Evolutionary conservation across 495 filamentous ascomycete genomes (phyloP), one percentile per base, ranked within the genome.

Genomic region (Trichoderma parareesei): DNA sequence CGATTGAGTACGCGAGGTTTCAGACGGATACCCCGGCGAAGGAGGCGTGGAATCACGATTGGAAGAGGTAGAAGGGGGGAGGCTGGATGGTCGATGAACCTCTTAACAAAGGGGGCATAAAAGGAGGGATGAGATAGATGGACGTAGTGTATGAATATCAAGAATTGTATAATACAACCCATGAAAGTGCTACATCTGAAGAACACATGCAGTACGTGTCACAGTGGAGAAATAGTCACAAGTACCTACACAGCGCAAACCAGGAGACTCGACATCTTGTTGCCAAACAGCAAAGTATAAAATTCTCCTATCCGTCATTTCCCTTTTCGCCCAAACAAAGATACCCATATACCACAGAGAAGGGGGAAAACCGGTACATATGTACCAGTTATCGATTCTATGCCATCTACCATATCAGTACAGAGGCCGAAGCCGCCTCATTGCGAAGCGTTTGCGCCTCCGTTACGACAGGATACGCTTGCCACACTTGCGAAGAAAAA

Each of bases 1-100:
- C 93, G 67, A 89, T 96, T 72, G 92, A 96, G 81, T 95, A 95
- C 82, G 89, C 89, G 44, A 81, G 91, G 70, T 72, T 84, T 69
- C 91, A 95, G 84, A 90, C 86, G 43, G 91, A 96, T 67, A 88
- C 82, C 66, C 91, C 91, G 62, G 71, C 79, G 14, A 78, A 79
- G 67, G 83, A 87, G 69, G 85, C 89, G 65, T 94, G 90, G 90
- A 91, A 96, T 76, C 84, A 92, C 76, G 82, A 73, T 9, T 89
- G 87, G 87, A 87, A 73, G 74, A 65, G 69, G 63, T 76, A 64
- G 70, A 61, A 41, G 69, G 60, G 43, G 53, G 42, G 16, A 8
- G 4, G 35, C 2, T 35, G 9, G 53, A 16, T 11, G 9, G 18
- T 4, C 43, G 48, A 8, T 46, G 48, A 60, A 53, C 43, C 18